Percentiles rank a stretch among this genome's conserved stretches.
These are phyloP conservation scores for Pouteria campechiana DNA, from an alignment of 179 eudicot species.

Conservation along the genomic window DNA sequence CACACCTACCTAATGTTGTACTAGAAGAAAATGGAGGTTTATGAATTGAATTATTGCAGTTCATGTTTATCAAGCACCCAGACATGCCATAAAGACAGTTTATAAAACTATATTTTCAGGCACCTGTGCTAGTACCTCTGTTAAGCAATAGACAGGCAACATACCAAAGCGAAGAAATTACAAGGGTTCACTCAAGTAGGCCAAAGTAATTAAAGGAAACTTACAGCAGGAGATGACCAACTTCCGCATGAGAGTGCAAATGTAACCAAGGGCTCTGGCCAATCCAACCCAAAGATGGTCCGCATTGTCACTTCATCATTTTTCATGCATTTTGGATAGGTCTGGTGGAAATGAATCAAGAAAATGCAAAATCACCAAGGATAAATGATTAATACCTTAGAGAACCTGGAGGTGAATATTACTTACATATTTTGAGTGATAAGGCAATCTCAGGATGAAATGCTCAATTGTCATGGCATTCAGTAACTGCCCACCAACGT, in stretches of 20 bases:
- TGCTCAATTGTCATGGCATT: constrained; percentile 86
- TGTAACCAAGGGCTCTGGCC: constrained; percentile 79
- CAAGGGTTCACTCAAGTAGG: too few species aligned
- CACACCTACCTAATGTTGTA: too few species aligned
- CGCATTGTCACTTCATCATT: constrained; percentile 45
- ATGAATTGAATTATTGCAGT: too few species aligned
- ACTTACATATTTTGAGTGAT: constrained; percentile 63
- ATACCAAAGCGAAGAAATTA: too few species aligned
- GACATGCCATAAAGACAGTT: too few species aligned
- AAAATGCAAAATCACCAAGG: neutral
- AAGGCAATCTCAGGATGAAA: constrained; percentile 71
- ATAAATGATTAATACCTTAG: neutral
- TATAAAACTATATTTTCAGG: too few species aligned
- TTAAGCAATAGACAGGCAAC: too few species aligned
- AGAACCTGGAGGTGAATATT: neutral
- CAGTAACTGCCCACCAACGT: constrained; percentile 54
- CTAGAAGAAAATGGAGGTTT: too few species aligned
- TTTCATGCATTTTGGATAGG: constrained; percentile 33
- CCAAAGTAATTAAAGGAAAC: too few species aligned
- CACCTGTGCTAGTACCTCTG: too few species aligned
- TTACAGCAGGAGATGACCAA: constrained; percentile 99
- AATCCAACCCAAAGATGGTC: constrained; percentile 60
- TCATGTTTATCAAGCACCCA: too few species aligned
- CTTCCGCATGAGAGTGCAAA: constrained; percentile 95
- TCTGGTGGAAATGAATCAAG: constrained; percentile 21